Evolutionary conservation across 2,329 filamentous ascomycete genomes (phyloP), one percentile per base, ranked within the genome.

Genomic region (Dendrostoma leiphaemia): DNA sequence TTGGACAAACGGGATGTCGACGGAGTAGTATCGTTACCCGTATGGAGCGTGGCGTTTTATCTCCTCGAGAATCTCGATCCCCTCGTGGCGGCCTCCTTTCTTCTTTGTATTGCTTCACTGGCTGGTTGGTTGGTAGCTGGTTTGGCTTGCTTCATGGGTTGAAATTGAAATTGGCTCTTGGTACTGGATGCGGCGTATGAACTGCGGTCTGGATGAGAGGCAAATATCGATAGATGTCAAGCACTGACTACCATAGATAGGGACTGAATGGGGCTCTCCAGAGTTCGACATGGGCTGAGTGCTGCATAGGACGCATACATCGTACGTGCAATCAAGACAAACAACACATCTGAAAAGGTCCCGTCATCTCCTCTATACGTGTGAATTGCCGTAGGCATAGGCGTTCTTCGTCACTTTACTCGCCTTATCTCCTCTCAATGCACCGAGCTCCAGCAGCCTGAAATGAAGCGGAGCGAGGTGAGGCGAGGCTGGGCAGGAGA

Each of bases 1-100:
- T 6, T 12, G 32, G 19, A 40, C 19, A 21, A n/a, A n/a, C n/a
- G n/a, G n/a, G 15, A 10, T 4, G 6, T 32, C 31, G 12, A 4
- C 31, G 31, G 31, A 9, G 17, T 15, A 45, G 52, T 45, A 31
- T 54, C 53, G 56, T 61, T 45, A 52, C 17, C 34, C 28, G 50
- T 23, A 55, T 44, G 45, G 26, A 52, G 52, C 55, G 51, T n/a
- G 51, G 49, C 47, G 50, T 57, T 44, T 47, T 53, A 43, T 50
- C 46, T 37, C 29, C 51, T 44, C 19, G 19, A 32, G 37, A 34
- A 24, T 24, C 12, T 32, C 9, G n/a, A 15, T 9, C 31, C n/a
- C n/a, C 31, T 32, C 3, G n/a, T 32, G 1, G 10, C 31, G 31
- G 10, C 31, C 31, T 32, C 19, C 15, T 10, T 6, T 17, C 24